These are phyloP conservation scores for Boletellus sp. DNA, from an alignment of 768 basidiomycete genomes.

Conservation along the genomic window DNA sequence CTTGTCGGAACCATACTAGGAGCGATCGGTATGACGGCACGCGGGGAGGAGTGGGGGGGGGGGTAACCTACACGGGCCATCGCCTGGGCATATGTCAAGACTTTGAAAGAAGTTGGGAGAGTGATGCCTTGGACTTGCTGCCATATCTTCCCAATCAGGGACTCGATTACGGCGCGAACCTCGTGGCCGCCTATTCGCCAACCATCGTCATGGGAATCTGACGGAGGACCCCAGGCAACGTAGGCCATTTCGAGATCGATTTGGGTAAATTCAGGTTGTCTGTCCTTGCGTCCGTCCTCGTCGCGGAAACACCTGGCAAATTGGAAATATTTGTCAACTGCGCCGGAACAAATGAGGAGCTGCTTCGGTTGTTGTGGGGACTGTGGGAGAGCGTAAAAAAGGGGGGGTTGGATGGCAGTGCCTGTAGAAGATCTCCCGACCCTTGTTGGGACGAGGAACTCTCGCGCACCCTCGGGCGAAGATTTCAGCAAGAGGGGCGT, in stretches of 20 bases:
- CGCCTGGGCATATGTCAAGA: slow-evolving; percentile 89
- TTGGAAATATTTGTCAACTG: slow-evolving; percentile 88
- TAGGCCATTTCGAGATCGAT: slow-evolving; percentile 96
- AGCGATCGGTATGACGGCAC: slow-evolving; percentile 17
- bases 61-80: slow-evolving; percentile 69
- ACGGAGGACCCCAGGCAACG: slow-evolving; percentile 67
- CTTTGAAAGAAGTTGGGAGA: slow-evolving; percentile 62
- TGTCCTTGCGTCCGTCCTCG: slow-evolving; percentile 91
- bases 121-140: slow-evolving; percentile 57
- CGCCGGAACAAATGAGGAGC: slow-evolving; percentile 84
- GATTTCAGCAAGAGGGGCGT: slow-evolving; percentile 89
- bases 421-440: slow-evolving; percentile 32
- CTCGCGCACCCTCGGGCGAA: slow-evolving; percentile 90
- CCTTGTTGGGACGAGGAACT: slow-evolving; percentile 87
- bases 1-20: slow-evolving; percentile 90
- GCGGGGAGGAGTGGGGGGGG: slow-evolving; percentile 9
- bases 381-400: slow-evolving; percentile 89
- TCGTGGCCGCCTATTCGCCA: slow-evolving; percentile 89
- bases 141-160: slow-evolving; percentile 74
- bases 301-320: slow-evolving; percentile 94
- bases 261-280: slow-evolving; percentile 97
- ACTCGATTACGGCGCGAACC: slow-evolving; percentile 77
- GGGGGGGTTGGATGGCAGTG: slow-evolving; percentile 30
- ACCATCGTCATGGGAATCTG: slow-evolving; percentile 23
- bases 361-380: slow-evolving; percentile 98